Evolutionary conservation across 371 early-diverging fungal genomes (phyloP), one percentile per base, ranked within the genome.

Genomic region (Actinomucor elegans): DNA sequence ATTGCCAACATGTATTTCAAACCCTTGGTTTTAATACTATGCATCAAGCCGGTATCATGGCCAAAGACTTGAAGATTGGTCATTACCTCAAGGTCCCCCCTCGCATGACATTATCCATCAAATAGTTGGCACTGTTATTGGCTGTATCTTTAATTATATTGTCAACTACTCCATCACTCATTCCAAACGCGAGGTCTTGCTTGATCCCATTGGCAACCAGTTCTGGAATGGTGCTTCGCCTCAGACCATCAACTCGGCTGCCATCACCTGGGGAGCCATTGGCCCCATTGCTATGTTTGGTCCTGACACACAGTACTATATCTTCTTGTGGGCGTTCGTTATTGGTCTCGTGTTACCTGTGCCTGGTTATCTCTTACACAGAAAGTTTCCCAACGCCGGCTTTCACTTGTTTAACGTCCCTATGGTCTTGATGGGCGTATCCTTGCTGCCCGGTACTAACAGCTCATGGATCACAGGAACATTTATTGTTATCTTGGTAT

Each of bases 81-180:
- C 83, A 86, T 33, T 90, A 90, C 59, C 83, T 89, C 70, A 90
- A 90, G 66, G 81, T 88, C 1, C 89, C 89, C 17, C 89, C 89
- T 4, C 73, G 85, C 10, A 44, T 69, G 26, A 63, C 84, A 49
- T 88, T 53, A 53, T 70, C 4, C 75, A 74, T 10, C 88, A 88
- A 57, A 65, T 88, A 32, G 58, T 77, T 31, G 88, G 88, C 8
- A 86, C 87, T 1, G 58, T 84, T 2, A 55, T 86, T 29, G 84
- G 81, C 12, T 66, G 67, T 27, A 37, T 79, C n/a, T 78, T 80
- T 57, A 82, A 82, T 43, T 82, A 78, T 44, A 47, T 80, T 20
- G 78, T 80, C 28, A 79, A 75, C 35, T 26, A 61, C 21, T 59
- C 57, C 20, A 62, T 81, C 23, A 68, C 79, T n/a, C 48, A 65